Evolutionary conservation across 495 filamentous ascomycete genomes (phyloP).

Genomic region (Diplogelasinospora grovesii): DNA sequence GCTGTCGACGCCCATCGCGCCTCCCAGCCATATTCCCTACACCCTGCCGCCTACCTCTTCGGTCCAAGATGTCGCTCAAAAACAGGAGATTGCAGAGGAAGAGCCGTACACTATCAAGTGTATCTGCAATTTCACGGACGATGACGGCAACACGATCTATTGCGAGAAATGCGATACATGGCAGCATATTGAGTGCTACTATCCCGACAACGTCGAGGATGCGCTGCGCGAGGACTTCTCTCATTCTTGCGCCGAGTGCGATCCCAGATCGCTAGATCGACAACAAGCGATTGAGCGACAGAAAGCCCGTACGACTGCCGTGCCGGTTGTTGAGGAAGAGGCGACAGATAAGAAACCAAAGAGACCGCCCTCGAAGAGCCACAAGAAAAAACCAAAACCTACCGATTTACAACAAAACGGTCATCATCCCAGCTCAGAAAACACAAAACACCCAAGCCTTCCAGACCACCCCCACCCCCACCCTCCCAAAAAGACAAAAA

Average conservation of each 20-base stretch:
- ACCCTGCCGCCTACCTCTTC: constrained; percentile 43
- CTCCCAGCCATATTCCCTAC: constrained; percentile 44
- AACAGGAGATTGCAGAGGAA: constrained; percentile 57
- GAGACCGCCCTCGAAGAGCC: constrained; percentile 60
- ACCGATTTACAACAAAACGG: constrained; percentile 47
- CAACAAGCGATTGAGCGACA: constrained; percentile 64
- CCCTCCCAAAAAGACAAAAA: constrained; percentile 67
- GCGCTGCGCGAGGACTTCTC: constrained; percentile 59
- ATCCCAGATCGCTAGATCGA: constrained; percentile 63
- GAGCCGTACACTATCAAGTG: constrained; percentile 97
- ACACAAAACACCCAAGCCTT: constrained; percentile 20
- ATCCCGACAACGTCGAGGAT: constrained; percentile 61
- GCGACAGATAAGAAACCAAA: constrained; percentile 57
- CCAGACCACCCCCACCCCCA: constrained; percentile 29
- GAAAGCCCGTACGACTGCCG: constrained; percentile 29
- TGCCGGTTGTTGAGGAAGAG: constrained; percentile 49
- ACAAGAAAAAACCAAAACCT: constrained; percentile 65
- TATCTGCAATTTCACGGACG: constrained; percentile 85
- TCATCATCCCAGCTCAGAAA: constrained; percentile 27
- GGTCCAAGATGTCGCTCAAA: constrained; percentile 51
- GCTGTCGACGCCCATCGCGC: constrained; percentile 49
- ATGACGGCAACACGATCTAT: constrained; percentile 95
- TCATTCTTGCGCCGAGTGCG: constrained; percentile 84
- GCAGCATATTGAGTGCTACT: constrained; percentile 97
- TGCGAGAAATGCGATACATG: constrained; percentile 95